A percentile compares a stretch with the other conserved stretches of the same genome.
Evolutionary conservation across 768 basidiomycete genomes (phyloP).

Genomic region (Lactarius hengduanensis): DNA sequence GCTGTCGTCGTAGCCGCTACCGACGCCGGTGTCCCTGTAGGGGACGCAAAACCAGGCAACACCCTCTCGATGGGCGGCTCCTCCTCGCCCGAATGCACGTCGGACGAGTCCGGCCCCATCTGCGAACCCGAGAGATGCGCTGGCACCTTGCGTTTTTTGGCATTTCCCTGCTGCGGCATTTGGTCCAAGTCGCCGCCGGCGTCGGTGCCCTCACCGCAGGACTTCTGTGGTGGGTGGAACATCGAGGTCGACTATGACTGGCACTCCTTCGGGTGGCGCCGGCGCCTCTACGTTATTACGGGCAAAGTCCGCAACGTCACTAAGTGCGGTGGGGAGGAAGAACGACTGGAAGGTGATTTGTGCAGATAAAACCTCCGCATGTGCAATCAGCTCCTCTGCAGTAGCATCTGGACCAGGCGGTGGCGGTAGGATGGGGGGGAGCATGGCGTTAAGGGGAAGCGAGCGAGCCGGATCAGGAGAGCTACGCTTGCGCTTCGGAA

Average conservation of each 20-base stretch:
- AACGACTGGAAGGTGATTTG: conserved; percentile 62
- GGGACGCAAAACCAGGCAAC: conserved; percentile 29
- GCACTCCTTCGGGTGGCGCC: neutral
- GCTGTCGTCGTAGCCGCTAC: neutral
- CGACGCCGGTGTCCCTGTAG: neutral
- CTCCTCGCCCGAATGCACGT: conserved; percentile 42
- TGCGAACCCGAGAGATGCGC: conserved; percentile 49
- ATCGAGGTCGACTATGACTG: conserved; percentile 31
- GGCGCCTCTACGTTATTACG: conserved; percentile 26
- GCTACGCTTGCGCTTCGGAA: conserved; percentile 72
- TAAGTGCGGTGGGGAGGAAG: conserved; percentile 54
- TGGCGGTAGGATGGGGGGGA: conserved; percentile 34
- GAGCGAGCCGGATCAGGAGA: conserved; percentile 29
- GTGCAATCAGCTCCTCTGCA: conserved; percentile 57
- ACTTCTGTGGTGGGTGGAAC: conserved; percentile 26
- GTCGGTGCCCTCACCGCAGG: conserved; percentile 44
- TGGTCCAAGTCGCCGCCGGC: conserved; percentile 70
- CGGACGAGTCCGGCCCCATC: conserved; percentile 44
- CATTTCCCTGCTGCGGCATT: conserved; percentile 73
- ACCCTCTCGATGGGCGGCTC: conserved; percentile 41
- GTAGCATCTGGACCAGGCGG: conserved; percentile 46
- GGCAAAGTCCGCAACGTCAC: conserved; percentile 48
- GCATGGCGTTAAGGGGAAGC: conserved; percentile 23
- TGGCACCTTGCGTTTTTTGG: conserved; percentile 88
- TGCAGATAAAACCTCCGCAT: conserved; percentile 56